A percentile compares a stretch with the other conserved stretches of the same genome.
Evolutionary conservation across 1,284 basidiomycete genomes (phyloP).

Genomic region (Apiotrichum sp.): DNA sequence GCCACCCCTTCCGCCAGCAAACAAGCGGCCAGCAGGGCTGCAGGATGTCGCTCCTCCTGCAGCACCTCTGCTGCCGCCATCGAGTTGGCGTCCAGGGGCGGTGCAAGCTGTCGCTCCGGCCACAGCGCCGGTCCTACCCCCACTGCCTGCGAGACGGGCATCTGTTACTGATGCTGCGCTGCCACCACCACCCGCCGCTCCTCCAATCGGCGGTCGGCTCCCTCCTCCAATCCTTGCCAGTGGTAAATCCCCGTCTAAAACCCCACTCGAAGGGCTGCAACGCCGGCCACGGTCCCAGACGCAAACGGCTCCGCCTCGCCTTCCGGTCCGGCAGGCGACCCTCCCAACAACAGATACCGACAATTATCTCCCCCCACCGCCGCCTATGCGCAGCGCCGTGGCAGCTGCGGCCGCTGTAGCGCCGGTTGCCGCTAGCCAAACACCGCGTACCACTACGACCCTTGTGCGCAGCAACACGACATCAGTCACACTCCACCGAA

Average conservation of each 20-base stretch:
- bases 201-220: constrained; percentile 18
- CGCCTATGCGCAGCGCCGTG: constrained; percentile 17
- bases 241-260: not conserved
- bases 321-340: constrained; percentile 9
- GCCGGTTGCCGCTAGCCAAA: not conserved
- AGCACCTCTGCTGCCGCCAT: no score
- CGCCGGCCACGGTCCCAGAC: not conserved
- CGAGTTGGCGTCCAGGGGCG: no score
- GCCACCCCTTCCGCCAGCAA: not conserved
- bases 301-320: not conserved
- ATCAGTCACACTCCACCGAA: not conserved
- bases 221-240: constrained; percentile 3
- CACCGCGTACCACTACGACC: not conserved
- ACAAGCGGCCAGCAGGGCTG: not conserved
- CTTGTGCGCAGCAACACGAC: not conserved
- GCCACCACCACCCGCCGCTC: constrained; percentile 6
- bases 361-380: constrained; percentile 13
- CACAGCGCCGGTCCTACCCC: no score
- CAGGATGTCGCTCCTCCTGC: not conserved
- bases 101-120: no score
- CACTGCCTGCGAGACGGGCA: no score
- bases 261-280: not conserved
- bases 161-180: not conserved
- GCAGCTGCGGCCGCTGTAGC: not conserved
- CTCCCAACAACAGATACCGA: not conserved